phyloP scores from a whole-genome alignment of 352 stramenopile species.

The Thraustotheca clavata region DNA sequence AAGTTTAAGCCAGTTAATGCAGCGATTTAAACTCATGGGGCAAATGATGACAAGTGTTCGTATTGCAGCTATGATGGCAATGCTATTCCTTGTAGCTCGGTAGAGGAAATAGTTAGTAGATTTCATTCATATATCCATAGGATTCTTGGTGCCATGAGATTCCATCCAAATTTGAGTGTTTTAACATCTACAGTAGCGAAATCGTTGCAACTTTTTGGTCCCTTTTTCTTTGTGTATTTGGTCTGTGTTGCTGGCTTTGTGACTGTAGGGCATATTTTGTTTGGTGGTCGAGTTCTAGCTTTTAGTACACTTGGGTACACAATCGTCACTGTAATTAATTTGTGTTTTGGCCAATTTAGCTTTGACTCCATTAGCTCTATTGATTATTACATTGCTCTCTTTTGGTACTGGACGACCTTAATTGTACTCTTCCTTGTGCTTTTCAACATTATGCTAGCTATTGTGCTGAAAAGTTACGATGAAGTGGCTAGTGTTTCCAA shows the following conservation, averaged over 20 bases:
- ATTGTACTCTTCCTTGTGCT: slow-evolving; percentile 51
- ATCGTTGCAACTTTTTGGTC: slow-evolving; percentile 38
- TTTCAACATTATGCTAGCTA: slow-evolving; percentile 68
- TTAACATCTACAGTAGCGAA: slow-evolving; percentile 44
- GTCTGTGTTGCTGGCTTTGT: slow-evolving; percentile 50
- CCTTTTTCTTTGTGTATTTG: slow-evolving; percentile 49
- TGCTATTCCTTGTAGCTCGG: slow-evolving; percentile 8
- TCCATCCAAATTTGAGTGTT: slow-evolving; percentile 45
- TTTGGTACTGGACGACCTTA: slow-evolving; percentile 66
- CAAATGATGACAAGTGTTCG: slow-evolving; percentile 3
- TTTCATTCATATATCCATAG: neutral
- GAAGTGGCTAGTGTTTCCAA: slow-evolving; percentile 35
- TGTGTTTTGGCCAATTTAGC: slow-evolving; percentile 61
- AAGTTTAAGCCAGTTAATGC: neutral
- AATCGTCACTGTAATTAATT: slow-evolving; percentile 51
- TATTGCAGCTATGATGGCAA: neutral
- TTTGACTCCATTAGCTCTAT: slow-evolving; percentile 38
- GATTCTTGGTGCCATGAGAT: slow-evolving; percentile 29
- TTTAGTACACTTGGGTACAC: slow-evolving; percentile 38
- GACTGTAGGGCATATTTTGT: slow-evolving; percentile 39
- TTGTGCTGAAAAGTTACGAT: slow-evolving; percentile 47
- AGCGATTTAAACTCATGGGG: neutral
- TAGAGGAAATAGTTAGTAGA: neutral
- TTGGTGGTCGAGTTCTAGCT: slow-evolving; percentile 39
- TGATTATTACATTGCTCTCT: slow-evolving; percentile 33